Evolutionary conservation across 2,329 filamentous ascomycete species (phyloP), one percentile per base, ranked within the genome.

Genomic region (Fusarium aywerte): DNA sequence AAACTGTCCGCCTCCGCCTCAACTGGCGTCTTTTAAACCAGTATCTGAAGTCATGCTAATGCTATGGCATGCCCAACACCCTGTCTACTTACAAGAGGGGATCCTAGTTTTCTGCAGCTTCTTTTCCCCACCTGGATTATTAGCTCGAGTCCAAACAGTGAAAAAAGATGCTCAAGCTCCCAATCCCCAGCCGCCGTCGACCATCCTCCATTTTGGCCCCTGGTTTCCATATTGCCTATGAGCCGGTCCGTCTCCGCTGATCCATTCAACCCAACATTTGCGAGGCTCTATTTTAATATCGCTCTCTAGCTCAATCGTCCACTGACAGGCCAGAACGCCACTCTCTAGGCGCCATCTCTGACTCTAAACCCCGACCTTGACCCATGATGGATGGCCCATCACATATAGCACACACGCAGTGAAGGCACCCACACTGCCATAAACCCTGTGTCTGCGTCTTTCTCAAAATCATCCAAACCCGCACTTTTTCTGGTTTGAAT

Each of bases 241-340:
- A 72, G 67, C 71, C 62, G 65, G 68, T 70, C 68, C 60, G 67
- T 67, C 70, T 73, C 70, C 67, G 72, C 70, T 74, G 70, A 73
- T 73, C 70, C 70, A 73, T 73, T 64, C 61, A 67, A 71, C 67
- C 69, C 62, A 75, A 68, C 71, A 67, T 70, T 67, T 65, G 65
- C 68, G 74, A 67, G 62, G 72, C 74, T 76, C 79, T 82, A 80
- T 81, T 82, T 80, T 82, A 79, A 82, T 80, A 80, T 78, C 38
- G 75, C 72, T 65, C 71, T 76, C 66, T 72, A 67, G 67, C 62
- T 67, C 53, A 68, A 55, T 72, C 77, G 74, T 78, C 81, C 81
- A 82, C 75, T 81, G 76, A 80, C 77, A 80, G 74, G 75, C 75
- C 76, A 75, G 74, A 68, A 76, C 75, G 74, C 74, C 70, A 70